These are phyloP conservation scores for Hippophae tibetana DNA, from an alignment of 306 rosid species.

Conservation along the genomic window DNA sequence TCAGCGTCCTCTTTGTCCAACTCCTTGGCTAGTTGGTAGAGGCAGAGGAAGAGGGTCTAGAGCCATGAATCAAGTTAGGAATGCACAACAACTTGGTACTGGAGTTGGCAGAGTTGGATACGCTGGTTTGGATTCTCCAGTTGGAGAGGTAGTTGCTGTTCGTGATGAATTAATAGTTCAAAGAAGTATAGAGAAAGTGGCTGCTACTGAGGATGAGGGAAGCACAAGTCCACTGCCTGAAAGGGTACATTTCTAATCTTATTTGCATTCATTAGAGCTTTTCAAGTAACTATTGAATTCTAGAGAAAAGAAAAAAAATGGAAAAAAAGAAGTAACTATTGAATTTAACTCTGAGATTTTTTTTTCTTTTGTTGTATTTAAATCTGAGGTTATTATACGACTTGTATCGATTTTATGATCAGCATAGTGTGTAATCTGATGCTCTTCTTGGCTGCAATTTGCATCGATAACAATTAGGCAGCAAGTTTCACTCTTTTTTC, in stretches of 20 bases:
- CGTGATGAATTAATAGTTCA: conserved; percentile 22
- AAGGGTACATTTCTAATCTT: conserved; percentile 16
- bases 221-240: conserved; percentile 30
- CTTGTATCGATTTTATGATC: too few species aligned
- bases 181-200: conserved; percentile 26
- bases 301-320: too few species aligned
- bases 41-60: conserved; percentile 32
- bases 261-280: neutral
- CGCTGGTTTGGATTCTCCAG: conserved; percentile 18
- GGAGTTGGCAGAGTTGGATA: conserved; percentile 24
- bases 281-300: too few species aligned
- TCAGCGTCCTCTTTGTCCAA: neutral
- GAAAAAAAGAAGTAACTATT: too few species aligned
- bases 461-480: too few species aligned
- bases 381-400: too few species aligned
- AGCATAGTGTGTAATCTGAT: too few species aligned
- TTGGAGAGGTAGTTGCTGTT: conserved; percentile 20
- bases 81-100: conserved; percentile 20
- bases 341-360: too few species aligned
- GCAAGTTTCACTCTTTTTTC: too few species aligned
- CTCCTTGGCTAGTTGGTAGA: conserved; percentile 21
- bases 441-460: too few species aligned
- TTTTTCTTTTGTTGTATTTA: too few species aligned
- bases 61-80: conserved; percentile 33
- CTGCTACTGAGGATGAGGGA: conserved; percentile 26